Conservation (phyloP, 495 filamentous ascomycete genomes). For the Letharia lupina region DNA sequence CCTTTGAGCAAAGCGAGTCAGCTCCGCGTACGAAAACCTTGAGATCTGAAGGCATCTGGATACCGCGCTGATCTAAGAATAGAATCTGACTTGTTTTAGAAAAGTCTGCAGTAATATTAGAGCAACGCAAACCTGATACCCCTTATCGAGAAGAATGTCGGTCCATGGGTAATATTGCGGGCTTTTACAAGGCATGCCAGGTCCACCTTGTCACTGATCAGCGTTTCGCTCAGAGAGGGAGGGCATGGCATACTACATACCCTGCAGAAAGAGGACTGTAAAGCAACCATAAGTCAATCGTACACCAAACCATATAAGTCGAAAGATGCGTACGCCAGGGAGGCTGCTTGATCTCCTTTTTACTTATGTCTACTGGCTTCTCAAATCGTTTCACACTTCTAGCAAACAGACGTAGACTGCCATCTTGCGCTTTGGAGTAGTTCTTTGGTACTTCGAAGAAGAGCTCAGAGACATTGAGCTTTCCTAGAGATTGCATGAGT, state of each 20-base stretch:
- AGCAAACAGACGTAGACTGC: slow-evolving; percentile 64
- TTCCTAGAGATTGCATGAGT: slow-evolving; percentile 43
- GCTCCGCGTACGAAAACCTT: neutral
- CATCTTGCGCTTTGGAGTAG: slow-evolving; percentile 50
- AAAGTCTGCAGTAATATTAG: neutral
- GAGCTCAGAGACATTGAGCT: slow-evolving; percentile 65
- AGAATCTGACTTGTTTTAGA: slow-evolving; percentile 45
- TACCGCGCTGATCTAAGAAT: slow-evolving; percentile 66
- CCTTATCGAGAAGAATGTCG: slow-evolving; percentile 60
- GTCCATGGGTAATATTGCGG: slow-evolving; percentile 38
- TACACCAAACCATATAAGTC: neutral
- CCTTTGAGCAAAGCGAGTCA: neutral
- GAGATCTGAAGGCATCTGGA: neutral
- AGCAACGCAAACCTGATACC: slow-evolving; percentile 42
- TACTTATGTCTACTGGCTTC: slow-evolving; percentile 44
- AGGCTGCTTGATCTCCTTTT: slow-evolving; percentile 43
- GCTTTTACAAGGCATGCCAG: slow-evolving; percentile 20
- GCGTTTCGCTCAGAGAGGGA: neutral
- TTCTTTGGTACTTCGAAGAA: slow-evolving; percentile 80
- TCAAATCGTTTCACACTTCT: slow-evolving; percentile 58
- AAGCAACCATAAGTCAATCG: neutral
- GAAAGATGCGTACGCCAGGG: slow-evolving; percentile 38
- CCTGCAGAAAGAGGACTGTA: slow-evolving; percentile 34
- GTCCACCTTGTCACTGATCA: slow-evolving; percentile 16
- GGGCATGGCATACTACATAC: slow-evolving; percentile 1